Base-by-base conservation (phyloP, 345 rosid species). In the Raphanus raphanistrum region DNA sequence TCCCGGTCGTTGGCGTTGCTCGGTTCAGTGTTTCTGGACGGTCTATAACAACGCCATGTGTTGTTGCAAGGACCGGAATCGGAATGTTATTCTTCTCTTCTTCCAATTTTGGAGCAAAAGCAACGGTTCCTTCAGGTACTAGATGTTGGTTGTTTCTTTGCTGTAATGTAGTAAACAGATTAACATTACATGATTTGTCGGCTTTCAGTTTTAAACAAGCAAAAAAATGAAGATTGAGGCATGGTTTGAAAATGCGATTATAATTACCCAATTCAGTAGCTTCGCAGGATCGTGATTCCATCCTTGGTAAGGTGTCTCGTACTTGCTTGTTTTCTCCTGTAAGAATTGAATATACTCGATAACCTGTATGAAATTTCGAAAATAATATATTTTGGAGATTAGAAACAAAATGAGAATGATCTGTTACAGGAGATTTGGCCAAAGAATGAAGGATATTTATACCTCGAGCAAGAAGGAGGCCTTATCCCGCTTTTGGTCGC, bases 401-500 rank as follows among this genome's bases (percentile, higher is more conserved):
- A 52, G 26, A 54, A 17, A 55, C 12, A 55, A 55, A 25, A 68
- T 50, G 32, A 29, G 6, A 41, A 0, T 8, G 17, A 66, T 2
- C 54, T 31, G 11, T 25, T 10, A 59, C 63, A 66, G 0, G 36
- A 50, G 0, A 5, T 41, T 29, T n/a, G 25, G 35, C 8, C 2
- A 55, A 43, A 74, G 17, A 25, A 0, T 12, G 38, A 25, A 0
- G 8, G 38, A 35, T 66, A 36, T n/a, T 36, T 50, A 55, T 66
- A 93, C 99, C 99, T 96, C 99, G 67, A 91, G 82, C 12, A 96
- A 87, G 81, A 96, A 92, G 5, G 98, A 94, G 7, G 98, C 98
- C 85, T 90, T 94, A 70, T 96, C 99, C 68, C 95, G 88, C 84
- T 93, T 96, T 50, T 96, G 99, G 73, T 96, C 98, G 10, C 91